Base-by-base conservation (phyloP, 176 grass and related monocot genomes). In the Carex parvula region DNA sequence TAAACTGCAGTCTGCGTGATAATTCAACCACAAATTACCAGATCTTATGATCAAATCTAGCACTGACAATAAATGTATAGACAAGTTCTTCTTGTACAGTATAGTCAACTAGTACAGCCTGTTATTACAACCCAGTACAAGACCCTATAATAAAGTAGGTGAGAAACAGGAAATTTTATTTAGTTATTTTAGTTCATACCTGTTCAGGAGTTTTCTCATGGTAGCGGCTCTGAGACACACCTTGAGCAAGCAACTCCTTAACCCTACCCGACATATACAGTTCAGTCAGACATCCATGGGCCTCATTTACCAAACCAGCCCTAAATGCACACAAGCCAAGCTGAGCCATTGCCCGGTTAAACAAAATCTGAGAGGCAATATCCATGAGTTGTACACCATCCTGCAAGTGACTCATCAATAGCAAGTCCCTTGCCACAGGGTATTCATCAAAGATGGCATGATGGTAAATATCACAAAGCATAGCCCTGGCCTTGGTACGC, bases 381-480 rank as follows among this genome's bases (percentile, higher is more conserved):
- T 98, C 95, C 95, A 98, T 91, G 41, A 94, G 92, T 73, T 94
- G 95, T 86, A 98, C 53, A 1, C 92, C 95, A 87, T 98, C 95
- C 87, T 98, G 95, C 76, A 98, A 90, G 68, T 92, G 95, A 65
- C 95, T 98, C 95, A 98, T 98, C 65, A 98, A 90, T 63, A 98
- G 89, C 82, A 98, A 89, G 85, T 98, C 92, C 48, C 95, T 87
- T 62, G 95, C 92, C 54, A 98, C 85, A 57, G 90, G 57, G 86
- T 90, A 98, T 79, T 98, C 84, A 84, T 98, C 95, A 85, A 89
- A 94, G 54, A 98, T 91, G 2, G 95, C 92, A 76, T 98, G 93
- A 83, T 98, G 92, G 87, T 98, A 98, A 84, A 98, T 94, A 80
- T 98, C 92, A 80, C 95, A 98, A 56, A 98, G 86, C 95, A 98